phyloP scores from a whole-genome alignment of 2,329 filamentous ascomycete species.

The Teratosphaeria gauchensis region DNA sequence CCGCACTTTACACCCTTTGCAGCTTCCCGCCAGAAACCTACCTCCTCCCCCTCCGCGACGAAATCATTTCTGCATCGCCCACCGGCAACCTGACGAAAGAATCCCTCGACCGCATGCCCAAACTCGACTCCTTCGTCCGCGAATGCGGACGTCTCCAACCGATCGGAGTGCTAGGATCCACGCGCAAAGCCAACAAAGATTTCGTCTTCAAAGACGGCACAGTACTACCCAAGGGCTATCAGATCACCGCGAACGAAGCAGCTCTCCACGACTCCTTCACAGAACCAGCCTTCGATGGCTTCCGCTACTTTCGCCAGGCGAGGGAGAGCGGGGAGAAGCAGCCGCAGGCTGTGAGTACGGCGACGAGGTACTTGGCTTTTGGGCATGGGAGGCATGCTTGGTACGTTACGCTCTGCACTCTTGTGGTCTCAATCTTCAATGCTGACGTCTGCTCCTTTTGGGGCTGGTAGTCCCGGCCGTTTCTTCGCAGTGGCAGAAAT shows the following conservation, averaged over 20 bases:
- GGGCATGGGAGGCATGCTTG: constrained; percentile 1
- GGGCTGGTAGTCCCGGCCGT: not conserved
- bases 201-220: constrained; percentile 3
- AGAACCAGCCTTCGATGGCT: not conserved
- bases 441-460: not conserved
- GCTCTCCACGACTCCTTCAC: not conserved
- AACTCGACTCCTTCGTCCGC: not conserved
- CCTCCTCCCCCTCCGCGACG: not conserved
- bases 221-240: not conserved
- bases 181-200: not conserved
- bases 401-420: not conserved
- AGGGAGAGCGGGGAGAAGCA: constrained; percentile 1
- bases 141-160: not conserved
- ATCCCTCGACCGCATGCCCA: not conserved
- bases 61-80: not conserved
- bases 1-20: not conserved
- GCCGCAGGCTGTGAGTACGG: constrained; percentile 1
- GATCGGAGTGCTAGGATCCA: not conserved
- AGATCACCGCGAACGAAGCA: not conserved
- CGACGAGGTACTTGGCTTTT: constrained; percentile 1
- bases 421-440: not conserved
- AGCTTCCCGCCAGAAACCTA: not conserved
- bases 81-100: constrained; percentile 1
- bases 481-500: constrained; percentile 3
- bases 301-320: not conserved